Evolutionary conservation across 768 basidiomycete genomes (phyloP), one percentile per base, ranked within the genome.

Genomic region (Leucogyrophana mollusca): DNA sequence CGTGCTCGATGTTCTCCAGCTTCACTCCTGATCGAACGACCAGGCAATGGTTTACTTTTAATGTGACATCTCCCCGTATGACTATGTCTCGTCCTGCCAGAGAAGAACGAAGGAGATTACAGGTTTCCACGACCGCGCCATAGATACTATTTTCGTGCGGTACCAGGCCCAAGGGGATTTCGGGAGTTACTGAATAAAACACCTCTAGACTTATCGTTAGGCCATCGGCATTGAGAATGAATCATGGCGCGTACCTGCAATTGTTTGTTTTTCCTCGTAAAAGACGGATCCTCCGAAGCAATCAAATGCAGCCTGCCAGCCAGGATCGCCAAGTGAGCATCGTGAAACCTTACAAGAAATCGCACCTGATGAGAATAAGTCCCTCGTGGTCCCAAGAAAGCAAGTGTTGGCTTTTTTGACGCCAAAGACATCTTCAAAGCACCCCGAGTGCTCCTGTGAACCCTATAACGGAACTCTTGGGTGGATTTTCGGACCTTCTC

Each of bases 61-160:
- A 65, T 7, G 73, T 73, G 17, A 79, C 70, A 55, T 80, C 80
- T 11, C 85, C 87, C 45, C 75, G 69, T 32, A 90, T 68, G 55
- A 80, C 84, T 7, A 69, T 74, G 11, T 62, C 59, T 33, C 65
- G 56, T 7, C 76, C 69, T 30, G 71, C 51, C 4, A 52, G 50
- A 30, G 65, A 55, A n/a, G 49, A 52, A 20, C 83, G 81, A 38
- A 90, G 65, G 25, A 68, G 51, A 56, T 89, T 83, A 56, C 87
- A 90, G 1, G 87, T 86, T 62, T 92, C 89, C 17, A 79, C 66
- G 6, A 92, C 89, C 14, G 68, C 71, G 9, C 89, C 89, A 53
- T 82, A 84, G 27, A 80, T 85, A 13, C 81, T 81, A 55, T 92
- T 92, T 64, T 92, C 89, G 61, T 87, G 85, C 17, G 89, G 89